A percentile compares a stretch with the other conserved stretches of the same genome.
Conservation (phyloP, 2,329 filamentous ascomycete species). For the Ophiostoma himal-ulmi region DNA sequence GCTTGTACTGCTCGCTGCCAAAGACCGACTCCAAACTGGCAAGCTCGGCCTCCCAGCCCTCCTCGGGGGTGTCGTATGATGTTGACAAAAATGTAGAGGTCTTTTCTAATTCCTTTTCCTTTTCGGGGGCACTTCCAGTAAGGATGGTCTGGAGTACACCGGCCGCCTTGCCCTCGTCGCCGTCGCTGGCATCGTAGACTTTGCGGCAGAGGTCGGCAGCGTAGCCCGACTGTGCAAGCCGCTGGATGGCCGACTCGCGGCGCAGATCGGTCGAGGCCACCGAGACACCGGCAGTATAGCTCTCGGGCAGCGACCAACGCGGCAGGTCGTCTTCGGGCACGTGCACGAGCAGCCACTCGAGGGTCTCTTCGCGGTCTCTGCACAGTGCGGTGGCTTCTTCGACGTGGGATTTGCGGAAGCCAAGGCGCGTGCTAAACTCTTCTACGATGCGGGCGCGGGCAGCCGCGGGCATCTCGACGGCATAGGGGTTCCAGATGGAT, state of each 20-base stretch:
- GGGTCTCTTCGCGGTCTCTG: constrained; percentile 83
- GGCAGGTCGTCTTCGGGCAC: constrained; percentile 97
- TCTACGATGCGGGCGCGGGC: constrained; percentile 59
- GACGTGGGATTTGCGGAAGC: constrained; percentile 83
- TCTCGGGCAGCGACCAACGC: constrained; percentile 82
- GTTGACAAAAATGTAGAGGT: not conserved
- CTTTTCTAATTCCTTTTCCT: not conserved
- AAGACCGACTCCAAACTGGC: constrained; percentile 80
- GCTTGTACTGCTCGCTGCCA: constrained; percentile 59
- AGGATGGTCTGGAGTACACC: constrained; percentile 71
- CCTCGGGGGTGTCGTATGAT: constrained; percentile 46
- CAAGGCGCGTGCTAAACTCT: constrained; percentile 65
- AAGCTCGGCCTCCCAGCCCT: constrained; percentile 81
- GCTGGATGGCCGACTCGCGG: constrained; percentile 74
- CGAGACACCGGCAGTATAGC: constrained; percentile 82
- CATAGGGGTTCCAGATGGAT: constrained; percentile 82
- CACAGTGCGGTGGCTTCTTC: constrained; percentile 83
- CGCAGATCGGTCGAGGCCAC: constrained; percentile 77
- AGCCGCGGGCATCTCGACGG: constrained; percentile 54
- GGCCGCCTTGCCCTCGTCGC: constrained; percentile 71
- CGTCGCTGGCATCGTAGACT: constrained; percentile 61
- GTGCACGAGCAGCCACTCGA: constrained; percentile 95
- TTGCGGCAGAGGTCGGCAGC: constrained; percentile 76
- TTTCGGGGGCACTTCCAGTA: constrained; percentile 34
- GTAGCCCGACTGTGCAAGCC: constrained; percentile 78